Conservation (phyloP, 257 asterid species). For the Linaria vulgaris region DNA sequence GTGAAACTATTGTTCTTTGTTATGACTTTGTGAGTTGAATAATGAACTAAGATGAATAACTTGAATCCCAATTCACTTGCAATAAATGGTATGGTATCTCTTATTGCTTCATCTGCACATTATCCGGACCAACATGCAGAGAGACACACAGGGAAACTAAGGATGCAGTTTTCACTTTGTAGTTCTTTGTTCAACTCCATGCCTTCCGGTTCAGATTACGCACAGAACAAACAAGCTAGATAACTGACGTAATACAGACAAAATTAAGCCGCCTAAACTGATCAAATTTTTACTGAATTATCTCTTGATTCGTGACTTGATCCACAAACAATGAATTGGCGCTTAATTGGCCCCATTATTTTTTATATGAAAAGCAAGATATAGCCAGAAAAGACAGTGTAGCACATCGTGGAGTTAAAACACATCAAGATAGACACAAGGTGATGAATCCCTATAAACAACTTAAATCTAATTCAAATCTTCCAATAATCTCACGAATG, state of each 20-base stretch:
- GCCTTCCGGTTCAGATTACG: not conserved
- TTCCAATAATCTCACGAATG: not conserved
- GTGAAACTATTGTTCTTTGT: no score
- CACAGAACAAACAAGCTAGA: not conserved
- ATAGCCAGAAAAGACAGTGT: conserved; percentile 5
- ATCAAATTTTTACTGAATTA: not conserved
- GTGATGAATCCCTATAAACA: not conserved
- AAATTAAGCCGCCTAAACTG: not conserved
- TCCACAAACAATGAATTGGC: conserved; percentile 3
- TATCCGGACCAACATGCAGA: no score
- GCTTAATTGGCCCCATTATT: no score
- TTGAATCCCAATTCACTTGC: no score
- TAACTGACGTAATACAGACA: not conserved
- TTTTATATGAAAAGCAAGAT: not conserved
- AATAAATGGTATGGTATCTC: no score
- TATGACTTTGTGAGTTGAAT: no score
- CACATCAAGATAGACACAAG: not conserved
- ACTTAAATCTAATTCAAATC: conserved; percentile 2
- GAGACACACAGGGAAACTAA: not conserved
- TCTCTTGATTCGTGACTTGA: not conserved
- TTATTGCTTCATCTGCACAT: no score
- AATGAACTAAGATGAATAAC: no score
- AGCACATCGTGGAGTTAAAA: not conserved
- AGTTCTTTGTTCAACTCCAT: not conserved
- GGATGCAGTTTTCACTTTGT: not conserved